phyloP scores from a whole-genome alignment of 2,329 filamentous ascomycete species.

The Cryphonectria nitschkei region DNA sequence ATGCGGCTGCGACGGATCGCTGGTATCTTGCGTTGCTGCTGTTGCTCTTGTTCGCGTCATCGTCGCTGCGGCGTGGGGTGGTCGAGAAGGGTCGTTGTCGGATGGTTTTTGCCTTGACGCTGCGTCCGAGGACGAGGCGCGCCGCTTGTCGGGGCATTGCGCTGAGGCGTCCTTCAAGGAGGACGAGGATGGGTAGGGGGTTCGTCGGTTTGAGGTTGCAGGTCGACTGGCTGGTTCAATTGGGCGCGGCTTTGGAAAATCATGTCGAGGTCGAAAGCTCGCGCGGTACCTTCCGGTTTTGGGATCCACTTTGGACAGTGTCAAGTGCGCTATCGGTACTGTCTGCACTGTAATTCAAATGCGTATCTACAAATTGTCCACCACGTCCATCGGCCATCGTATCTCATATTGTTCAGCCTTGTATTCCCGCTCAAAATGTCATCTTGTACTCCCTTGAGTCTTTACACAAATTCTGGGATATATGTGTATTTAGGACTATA shows the following conservation, averaged over 20 bases:
- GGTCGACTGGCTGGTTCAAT: not conserved
- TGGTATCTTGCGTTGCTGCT: constrained; percentile 12
- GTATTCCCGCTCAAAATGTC: too few species aligned
- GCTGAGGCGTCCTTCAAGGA: not conserved
- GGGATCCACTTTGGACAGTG: not conserved
- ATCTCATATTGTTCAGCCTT: not conserved
- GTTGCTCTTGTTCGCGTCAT: constrained; percentile 17
- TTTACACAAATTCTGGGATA: too few species aligned
- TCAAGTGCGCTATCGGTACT: not conserved
- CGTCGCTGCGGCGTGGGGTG: constrained; percentile 17
- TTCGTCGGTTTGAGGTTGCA: not conserved
- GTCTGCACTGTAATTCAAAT: not conserved
- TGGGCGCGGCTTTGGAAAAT: not conserved
- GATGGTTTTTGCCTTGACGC: constrained; percentile 13
- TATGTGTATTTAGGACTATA: too few species aligned
- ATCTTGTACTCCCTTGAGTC: too few species aligned
- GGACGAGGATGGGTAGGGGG: not conserved
- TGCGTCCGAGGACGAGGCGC: constrained; percentile 29
- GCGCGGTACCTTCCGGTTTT: not conserved
- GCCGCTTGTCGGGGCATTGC: constrained; percentile 29
- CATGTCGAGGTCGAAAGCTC: not conserved
- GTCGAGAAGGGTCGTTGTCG: constrained; percentile 24
- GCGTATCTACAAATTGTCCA: not conserved
- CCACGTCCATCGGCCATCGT: not conserved
- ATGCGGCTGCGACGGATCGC: constrained; percentile 28